Base-by-base conservation (phyloP, 192 early-diverging fungal species). In the Martensiomyces pterosporus region DNA sequence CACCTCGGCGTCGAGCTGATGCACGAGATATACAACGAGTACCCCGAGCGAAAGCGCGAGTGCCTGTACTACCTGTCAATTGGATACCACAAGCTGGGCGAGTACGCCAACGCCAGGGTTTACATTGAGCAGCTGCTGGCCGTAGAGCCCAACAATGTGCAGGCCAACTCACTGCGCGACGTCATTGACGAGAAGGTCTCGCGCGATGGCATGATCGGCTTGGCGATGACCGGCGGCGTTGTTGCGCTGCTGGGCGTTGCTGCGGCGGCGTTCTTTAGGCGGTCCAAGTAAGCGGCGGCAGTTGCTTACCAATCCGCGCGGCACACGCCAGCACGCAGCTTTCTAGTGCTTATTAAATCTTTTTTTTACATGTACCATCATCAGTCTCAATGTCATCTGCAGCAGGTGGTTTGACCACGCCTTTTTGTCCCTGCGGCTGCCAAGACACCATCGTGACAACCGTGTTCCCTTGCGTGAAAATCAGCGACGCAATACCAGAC, bases 51-150 rank as follows among this genome's bases (percentile, higher is more conserved):
- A 47, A 79, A 85, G 50, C 80, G 95, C 32, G 95, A 98, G 68
- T 98, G 95, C 55, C 76, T 95, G 23, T 98, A 93, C 66, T 98
- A 95, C 55, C 57, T 98, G 39, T 89, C 90, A 3, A 64, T 98
- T 14, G 95, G 91, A 7, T 80, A 92, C 61, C 95, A 83, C 79
- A 93, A 91, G 64, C 77, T 94, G 48, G 85, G 86, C n/a, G 84
- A 89, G 53, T 98, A 90, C 58, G 69, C 66, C 29, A 83, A 86
- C 52, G 90, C 93, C 1, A 75, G 85, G 27, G 79, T 84, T n/a
- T 88, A 79, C 62, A 90, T 88, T 57, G 82, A 90, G 26, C 78
- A 80, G 38, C 77, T 98, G n/a, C 57, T 98, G 49, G 75, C 85
- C 13, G 57, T 85, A 24, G 94, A 98, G 60, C 87, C 91, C 9